Evolutionary conservation across 257 asterid genomes (phyloP), one percentile per base, ranked within the genome.

Genomic region (Rauvolfia tetraphylla): DNA sequence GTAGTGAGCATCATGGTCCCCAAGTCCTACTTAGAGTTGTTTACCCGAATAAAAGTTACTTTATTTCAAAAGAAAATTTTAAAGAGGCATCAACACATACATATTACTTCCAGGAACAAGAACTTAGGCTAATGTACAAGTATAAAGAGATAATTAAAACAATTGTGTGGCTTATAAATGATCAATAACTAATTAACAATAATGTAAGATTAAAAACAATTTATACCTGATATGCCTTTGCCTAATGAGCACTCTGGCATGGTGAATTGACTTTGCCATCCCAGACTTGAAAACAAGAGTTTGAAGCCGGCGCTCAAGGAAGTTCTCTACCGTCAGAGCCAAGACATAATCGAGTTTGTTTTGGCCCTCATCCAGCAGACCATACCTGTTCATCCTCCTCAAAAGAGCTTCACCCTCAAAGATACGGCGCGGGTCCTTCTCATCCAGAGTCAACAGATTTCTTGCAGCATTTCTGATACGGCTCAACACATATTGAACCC

Each of bases 361-460:
- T 77, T 86, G 89, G 79, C 79, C 79, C 80, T 86, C 89, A 11
- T 83, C 85, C 72, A 86, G 44, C 48, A 86, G 83, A 23, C 89
- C 87, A 58, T 81, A 73, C 68, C 86, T 76, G 78, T 85, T 86
- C 95, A 90, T 90, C 85, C 95, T 85, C 1, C 92, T 81, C 14
- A 90, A 86, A 78, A 90, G 90, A 65, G 95, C 92, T 68, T 90
- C 92, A 22, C 95, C 92, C 79, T 90, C 91, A 79, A 90, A 90
- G 81, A 90, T 90, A 42, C 95, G 90, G 4, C 89, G 87, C 0
- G 92, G 87, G 42, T 90, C 95, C 74, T 90, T 90, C 85, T 90
- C 94, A 7, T 89, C 92, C 2, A 87, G 92, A 4, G 92, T 89
- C 11, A 89, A 82, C 48, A 87, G 92, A 71, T 57, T 84, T 53